Evolutionary conservation across 1,284 basidiomycete genomes (phyloP), one percentile per base, ranked within the genome.

Genomic region (Apiotrichum mycotoxinovorans): DNA sequence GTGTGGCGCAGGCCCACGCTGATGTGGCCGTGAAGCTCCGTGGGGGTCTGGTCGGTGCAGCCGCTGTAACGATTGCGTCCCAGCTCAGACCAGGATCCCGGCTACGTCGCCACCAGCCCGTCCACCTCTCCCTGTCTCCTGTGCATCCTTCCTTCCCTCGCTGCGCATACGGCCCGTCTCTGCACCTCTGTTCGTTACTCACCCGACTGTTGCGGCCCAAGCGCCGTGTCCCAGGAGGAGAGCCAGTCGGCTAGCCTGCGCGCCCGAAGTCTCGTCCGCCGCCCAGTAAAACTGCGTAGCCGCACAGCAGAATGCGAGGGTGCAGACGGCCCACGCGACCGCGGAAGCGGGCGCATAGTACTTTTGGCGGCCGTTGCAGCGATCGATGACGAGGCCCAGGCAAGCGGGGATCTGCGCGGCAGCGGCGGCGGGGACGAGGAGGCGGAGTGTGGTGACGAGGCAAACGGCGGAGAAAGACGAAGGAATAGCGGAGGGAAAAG

Each of bases 141-240:
- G n/a, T n/a, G n/a, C n/a, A n/a, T n/a, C n/a, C n/a, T n/a, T n/a
- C n/a, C n/a, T n/a, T n/a, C n/a, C n/a, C n/a, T n/a, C n/a, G n/a
- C n/a, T n/a, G n/a, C n/a, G n/a, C n/a, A n/a, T n/a, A n/a, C n/a
- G n/a, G n/a, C n/a, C n/a, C n/a, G n/a, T n/a, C n/a, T n/a, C n/a
- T n/a, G n/a, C n/a, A n/a, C n/a, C n/a, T n/a, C n/a, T n/a, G n/a
- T n/a, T n/a, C n/a, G n/a, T n/a, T 4, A 48, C 46, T 48, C 26
- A 40, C 37, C 41, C 51, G n/a, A 52, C 30, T 5, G 23, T 22
- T 14, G 51, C n/a, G 1, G 42, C 20, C 51, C 51, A 52, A 7
- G 51, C 27, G 17, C 38, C 51, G 51, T 43, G 38, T 11, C 51
- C 51, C 14, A 52, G 30, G 17, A 52, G 27, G 26, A 52, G 22